phyloP scores from a whole-genome alignment of 768 basidiomycete genomes.

The Trametes maxima region DNA sequence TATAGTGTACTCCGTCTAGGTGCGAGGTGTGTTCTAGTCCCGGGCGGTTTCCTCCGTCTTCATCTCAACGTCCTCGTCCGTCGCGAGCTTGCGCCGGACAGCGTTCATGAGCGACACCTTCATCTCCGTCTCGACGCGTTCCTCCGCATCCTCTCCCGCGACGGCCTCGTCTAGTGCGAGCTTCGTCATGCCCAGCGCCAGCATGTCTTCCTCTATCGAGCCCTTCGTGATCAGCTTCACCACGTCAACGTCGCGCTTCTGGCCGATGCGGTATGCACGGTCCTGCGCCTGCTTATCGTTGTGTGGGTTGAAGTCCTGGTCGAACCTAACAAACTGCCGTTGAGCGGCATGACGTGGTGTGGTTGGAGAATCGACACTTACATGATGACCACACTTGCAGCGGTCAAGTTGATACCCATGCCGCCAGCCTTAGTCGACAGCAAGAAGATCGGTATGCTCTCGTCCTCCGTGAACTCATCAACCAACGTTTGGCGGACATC shows the following conservation, averaged over 20 bases:
- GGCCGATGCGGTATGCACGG: slow-evolving; percentile 95
- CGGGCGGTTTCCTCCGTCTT: not conserved
- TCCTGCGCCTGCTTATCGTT: slow-evolving; percentile 99
- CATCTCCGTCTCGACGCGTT: slow-evolving; percentile 70
- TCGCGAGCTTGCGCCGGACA: slow-evolving; percentile 76
- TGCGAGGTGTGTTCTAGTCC: not conserved
- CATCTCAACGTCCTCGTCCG: slow-evolving; percentile 2
- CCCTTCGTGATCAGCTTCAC: slow-evolving; percentile 90
- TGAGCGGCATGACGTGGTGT: too few relatives aligned
- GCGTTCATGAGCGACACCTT: slow-evolving; percentile 85
- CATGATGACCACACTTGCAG: slow-evolving; percentile 95
- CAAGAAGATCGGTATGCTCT: slow-evolving; percentile 84
- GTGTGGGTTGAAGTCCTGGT: slow-evolving; percentile 97
- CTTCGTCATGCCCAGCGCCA: slow-evolving; percentile 86
- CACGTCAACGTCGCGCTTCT: slow-evolving; percentile 92
- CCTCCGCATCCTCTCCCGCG: slow-evolving; percentile 71
- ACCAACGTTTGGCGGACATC: slow-evolving; percentile 92
- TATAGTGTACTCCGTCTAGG: slow-evolving; percentile 13
- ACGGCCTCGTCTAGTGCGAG: slow-evolving; percentile 92
- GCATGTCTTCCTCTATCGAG: slow-evolving; percentile 97
- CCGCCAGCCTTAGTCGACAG: slow-evolving; percentile 92
- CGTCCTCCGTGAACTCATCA: slow-evolving; percentile 91
- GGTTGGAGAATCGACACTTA: slow-evolving; percentile 35
- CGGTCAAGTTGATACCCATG: slow-evolving; percentile 96
- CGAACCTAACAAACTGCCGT: slow-evolving; percentile 58